Evolutionary conservation across 164 flowering plant species (phyloP).

Genomic region (Cinnamomum micranthum): DNA sequence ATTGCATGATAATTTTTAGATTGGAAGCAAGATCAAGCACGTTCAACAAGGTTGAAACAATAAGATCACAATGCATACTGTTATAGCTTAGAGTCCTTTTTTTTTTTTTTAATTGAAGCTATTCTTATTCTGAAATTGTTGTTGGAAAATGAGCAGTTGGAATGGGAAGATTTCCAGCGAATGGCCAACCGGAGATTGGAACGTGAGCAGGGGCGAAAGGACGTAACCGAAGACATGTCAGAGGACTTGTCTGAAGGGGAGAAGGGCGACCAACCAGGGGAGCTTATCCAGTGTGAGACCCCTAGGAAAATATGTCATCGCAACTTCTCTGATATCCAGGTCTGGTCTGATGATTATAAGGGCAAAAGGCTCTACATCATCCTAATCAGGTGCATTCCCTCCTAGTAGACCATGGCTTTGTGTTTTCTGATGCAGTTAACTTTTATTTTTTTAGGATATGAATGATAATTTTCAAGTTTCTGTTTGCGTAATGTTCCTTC

Average conservation of each 20-base stretch:
- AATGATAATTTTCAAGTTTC: background rate
- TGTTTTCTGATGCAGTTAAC: no score
- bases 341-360: slow-evolving; percentile 66
- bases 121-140: slow-evolving; percentile 27
- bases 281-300: slow-evolving; percentile 39
- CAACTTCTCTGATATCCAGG: slow-evolving; percentile 56
- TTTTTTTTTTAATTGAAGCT: slow-evolving; percentile 30
- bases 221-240: slow-evolving; percentile 96
- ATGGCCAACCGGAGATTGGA: slow-evolving; percentile 69
- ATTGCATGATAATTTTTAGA: background rate
- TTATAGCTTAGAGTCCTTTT: background rate
- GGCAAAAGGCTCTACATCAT: slow-evolving; percentile 86
- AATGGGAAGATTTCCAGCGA: slow-evolving; percentile 65
- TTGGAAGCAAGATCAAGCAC: background rate
- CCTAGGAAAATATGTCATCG: slow-evolving; percentile 60
- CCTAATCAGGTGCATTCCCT: slow-evolving; percentile 60
- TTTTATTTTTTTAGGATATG: no score
- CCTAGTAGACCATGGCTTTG: background rate
- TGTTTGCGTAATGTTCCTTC: background rate
- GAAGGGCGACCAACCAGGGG: slow-evolving; percentile 65
- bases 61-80: background rate
- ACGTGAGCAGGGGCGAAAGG: slow-evolving; percentile 89
- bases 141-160: slow-evolving; percentile 42
- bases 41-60: background rate
- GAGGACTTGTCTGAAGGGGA: slow-evolving; percentile 98